Evolutionary conservation across 495 filamentous ascomycete genomes (phyloP).

Genomic region (Acidiella bohemica): DNA sequence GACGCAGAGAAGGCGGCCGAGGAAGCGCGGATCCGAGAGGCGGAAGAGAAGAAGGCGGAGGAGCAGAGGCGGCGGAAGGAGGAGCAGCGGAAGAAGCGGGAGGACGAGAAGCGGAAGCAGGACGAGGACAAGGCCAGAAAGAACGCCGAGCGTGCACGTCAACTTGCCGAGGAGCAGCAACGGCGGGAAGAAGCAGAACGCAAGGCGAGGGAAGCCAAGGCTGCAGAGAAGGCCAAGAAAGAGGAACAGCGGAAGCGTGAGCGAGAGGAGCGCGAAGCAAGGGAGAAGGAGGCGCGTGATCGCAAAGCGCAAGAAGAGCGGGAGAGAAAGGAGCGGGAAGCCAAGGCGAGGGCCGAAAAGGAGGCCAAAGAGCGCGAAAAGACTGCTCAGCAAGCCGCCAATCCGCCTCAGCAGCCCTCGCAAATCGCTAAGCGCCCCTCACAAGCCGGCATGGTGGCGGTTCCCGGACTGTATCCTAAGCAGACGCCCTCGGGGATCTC

Average conservation of each 20-base stretch:
- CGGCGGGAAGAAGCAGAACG: slow-evolving; percentile 63
- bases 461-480: slow-evolving; percentile 42
- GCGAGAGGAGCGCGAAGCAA: slow-evolving; percentile 63
- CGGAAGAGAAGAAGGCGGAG: slow-evolving; percentile 67
- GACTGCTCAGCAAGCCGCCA: slow-evolving; percentile 36
- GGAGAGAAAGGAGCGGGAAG: slow-evolving; percentile 36
- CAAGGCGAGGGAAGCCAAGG: slow-evolving; percentile 59
- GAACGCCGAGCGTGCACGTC: slow-evolving; percentile 65
- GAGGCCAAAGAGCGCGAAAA: slow-evolving; percentile 53
- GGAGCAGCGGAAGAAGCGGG: slow-evolving; percentile 81
- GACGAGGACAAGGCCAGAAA: slow-evolving; percentile 73
- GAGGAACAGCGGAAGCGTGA: slow-evolving; percentile 50
- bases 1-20: slow-evolving; percentile 89
- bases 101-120: slow-evolving; percentile 79
- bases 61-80: slow-evolving; percentile 69
- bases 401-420: slow-evolving; percentile 21
- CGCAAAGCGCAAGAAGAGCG: slow-evolving; percentile 39
- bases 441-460: slow-evolving; percentile 35
- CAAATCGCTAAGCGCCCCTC: slow-evolving; percentile 33
- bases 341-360: slow-evolving; percentile 25
- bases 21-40: slow-evolving; percentile 60
- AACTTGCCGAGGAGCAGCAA: slow-evolving; percentile 70
- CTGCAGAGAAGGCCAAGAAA: slow-evolving; percentile 53
- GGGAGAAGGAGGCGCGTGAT: slow-evolving; percentile 43
- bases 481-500: slow-evolving; percentile 37